Base-by-base conservation (phyloP, 352 stramenopile genomes). In the Globisporangium mamillatum region DNA sequence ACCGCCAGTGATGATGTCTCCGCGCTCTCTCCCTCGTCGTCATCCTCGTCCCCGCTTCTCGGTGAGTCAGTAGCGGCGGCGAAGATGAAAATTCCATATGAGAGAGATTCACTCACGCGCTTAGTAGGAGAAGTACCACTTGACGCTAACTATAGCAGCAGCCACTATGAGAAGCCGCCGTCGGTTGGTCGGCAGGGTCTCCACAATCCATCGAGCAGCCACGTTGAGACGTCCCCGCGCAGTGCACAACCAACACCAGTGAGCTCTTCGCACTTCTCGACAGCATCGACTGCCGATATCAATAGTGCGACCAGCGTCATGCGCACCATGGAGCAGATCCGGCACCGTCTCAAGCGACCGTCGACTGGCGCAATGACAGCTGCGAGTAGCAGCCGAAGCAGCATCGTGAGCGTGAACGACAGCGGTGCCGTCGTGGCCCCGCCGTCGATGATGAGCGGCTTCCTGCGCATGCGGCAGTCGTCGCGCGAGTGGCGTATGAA, bases 401-500 rank as follows among this genome's bases (percentile, higher is more conserved):
- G 44, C 18, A 52, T 52, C 44, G 10, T 24, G 44, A 52, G 44
- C 44, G 18, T 52, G 18, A 52, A 52, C 72, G 73, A 74, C 70
- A 74, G 48, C 67, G 68, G 60, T 54, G 57, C 14, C 64, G 4
- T 44, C 5, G 1, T 52, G 18, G 2, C 34, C 6, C 8, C 64
- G 5, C 27, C 56, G 29, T 52, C 44, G 38, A 59, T 29, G 14
- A 71, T 73, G 41, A 63, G 69, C 44, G 75, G 75, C 53, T 81
- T 77, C 32, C 24, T 81, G 55, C 72, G 72, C 32, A 72, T 81
- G 56, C 75, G 72, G 18, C 66, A 75, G 41, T 58, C 72, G 9
- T 50, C 69, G 59, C 65, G 66, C 38, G 75, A 77, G 66, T 81
- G 75, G 75, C 75, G 75, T 52, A 76, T 81, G 72, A 81, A 81